Evolutionary conservation across 805 yeast species (phyloP), one percentile per base, ranked within the genome.

Genomic region (Candida takata): DNA sequence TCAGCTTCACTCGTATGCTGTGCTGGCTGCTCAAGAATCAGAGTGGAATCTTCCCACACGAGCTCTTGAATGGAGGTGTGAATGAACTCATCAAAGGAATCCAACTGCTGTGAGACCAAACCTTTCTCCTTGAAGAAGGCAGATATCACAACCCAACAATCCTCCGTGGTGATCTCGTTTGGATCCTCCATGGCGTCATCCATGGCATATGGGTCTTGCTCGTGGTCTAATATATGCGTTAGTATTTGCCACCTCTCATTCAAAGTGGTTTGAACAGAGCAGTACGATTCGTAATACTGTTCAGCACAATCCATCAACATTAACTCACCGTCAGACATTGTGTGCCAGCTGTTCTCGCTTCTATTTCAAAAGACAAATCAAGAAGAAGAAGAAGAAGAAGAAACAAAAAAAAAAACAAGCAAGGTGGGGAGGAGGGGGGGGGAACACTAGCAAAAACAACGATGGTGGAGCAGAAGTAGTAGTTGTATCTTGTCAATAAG

Each of bases 81-180:
- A 48, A 92, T 88, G 64, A 92, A 92, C 67, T 92, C 98, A 65
- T 92, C 95, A 59, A 94, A 92, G 14, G 98, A 94, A 57, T 92
- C 98, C 55, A 92, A 71, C 69, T 92, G 99, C 65, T 92, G 98
- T 17, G 97, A 87, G 20, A 92, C 99, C 48, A 92, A 72, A 42
- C 98, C 98, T 58, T 88, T 90, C 56, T 88, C 94, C 64, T 83
- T 86, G 71, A 92, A 92, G 62, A 92, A 92, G 13, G 97, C 77
- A 20, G 96, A 83, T 48, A 92, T 92, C 44, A 92, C 97, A 23
- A 95, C 81, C 99, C 99, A 92, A 64, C 98, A 92, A 70, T 92
- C 98, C 67, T 92, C 98, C 20, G 96, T 84, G 23, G 97, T 87
- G 65, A 92, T 85, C 42, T 72, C 74, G 35, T 64, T 69, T 10